Percentiles rank a stretch among this genome's conserved stretches.
Evolutionary conservation across 2,329 filamentous ascomycete genomes (phyloP).

Genomic region (Cordyceps farinosa): DNA sequence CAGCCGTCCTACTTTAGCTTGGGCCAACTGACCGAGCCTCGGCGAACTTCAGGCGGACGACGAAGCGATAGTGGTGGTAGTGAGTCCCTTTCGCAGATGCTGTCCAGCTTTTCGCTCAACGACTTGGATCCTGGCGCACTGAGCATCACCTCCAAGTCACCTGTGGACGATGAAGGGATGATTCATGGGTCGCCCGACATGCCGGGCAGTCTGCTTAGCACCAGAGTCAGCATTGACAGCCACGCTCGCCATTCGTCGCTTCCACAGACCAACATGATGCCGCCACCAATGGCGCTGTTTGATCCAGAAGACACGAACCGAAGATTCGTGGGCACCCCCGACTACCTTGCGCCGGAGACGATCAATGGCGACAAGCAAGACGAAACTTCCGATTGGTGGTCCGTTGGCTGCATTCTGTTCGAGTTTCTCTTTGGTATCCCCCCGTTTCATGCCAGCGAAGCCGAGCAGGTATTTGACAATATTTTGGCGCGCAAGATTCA

Average conservation of each 20-base stretch:
- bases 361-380: slow-evolving; percentile 94
- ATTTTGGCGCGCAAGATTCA: slow-evolving; percentile 85
- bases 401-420: slow-evolving; percentile 95
- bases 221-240: slow-evolving; percentile 33
- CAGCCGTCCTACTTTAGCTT: slow-evolving; percentile 94
- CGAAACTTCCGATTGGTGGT: slow-evolving; percentile 99
- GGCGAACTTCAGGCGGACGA: slow-evolving; percentile 68
- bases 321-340: slow-evolving; percentile 92
- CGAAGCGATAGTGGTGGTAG: slow-evolving; percentile 92
- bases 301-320: slow-evolving; percentile 91
- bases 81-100: slow-evolving; percentile 78
- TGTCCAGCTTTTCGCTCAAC: slow-evolving; percentile 72
- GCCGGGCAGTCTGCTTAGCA: slow-evolving; percentile 39
- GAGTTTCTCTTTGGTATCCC: slow-evolving; percentile 93
- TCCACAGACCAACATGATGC: slow-evolving; percentile 66
- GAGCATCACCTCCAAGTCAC: slow-evolving; percentile 45
- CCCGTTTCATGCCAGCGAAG: slow-evolving; percentile 85
- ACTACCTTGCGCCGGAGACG: slow-evolving; percentile 95
- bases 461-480: slow-evolving; percentile 95
- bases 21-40: slow-evolving; percentile 55
- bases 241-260: slow-evolving; percentile 31
- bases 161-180: slow-evolving; percentile 73
- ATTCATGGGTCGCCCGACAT: slow-evolving; percentile 75
- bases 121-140: slow-evolving; percentile 49
- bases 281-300: slow-evolving; percentile 89